Evolutionary conservation across 768 basidiomycete genomes (phyloP), one percentile per base, ranked within the genome.

Genomic region (Sporobolomyces phaffii): DNA sequence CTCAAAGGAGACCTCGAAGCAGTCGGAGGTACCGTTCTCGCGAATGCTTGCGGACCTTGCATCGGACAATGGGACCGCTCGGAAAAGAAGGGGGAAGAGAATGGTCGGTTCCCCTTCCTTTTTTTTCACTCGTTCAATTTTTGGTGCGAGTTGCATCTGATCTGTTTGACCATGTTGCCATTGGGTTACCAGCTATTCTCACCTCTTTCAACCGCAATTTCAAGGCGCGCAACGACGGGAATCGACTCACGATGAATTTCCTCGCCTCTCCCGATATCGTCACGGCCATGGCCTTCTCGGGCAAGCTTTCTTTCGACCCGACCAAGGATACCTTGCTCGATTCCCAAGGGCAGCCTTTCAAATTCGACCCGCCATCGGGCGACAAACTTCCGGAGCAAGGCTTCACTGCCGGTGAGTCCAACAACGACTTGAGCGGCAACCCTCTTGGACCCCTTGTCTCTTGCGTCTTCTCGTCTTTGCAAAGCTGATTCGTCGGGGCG

Each of bases 21-120:
- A 20, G 88, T 86, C 69, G 96, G 96, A 64, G 96, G 91, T 73
- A 76, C 92, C 58, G 91, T 99, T 51, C 86, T 99, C 60, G 96
- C 96, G 73, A 99, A 98, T 76, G 96, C 96, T 60, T 99, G 96
- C 77, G 96, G 96, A 52, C 96, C 96, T 76, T 98, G 96, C 79
- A 99, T 98, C 73, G 96, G 96, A 50, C 94, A 97, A 85, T 99
- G 96, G 96, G 91, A 97, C 76, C 85, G 96, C 31, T 45, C 87
- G 49, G 91, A 91, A 70, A 86, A 87, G 75, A 84, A 88, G 75
- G 86, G 83, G 49, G 89, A 96, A 78, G 89, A 94, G 75, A 98
- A 98, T 77, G 90, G 90, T 90, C 65, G 59, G 81, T 77, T 22
- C 47, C 28, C 18, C 53, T 40, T 24, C 38, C 56, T 38, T n/a